Evolutionary conservation across 2,329 filamentous ascomycete species (phyloP), one percentile per base, ranked within the genome.

Genomic region (Laburnicola sp.): DNA sequence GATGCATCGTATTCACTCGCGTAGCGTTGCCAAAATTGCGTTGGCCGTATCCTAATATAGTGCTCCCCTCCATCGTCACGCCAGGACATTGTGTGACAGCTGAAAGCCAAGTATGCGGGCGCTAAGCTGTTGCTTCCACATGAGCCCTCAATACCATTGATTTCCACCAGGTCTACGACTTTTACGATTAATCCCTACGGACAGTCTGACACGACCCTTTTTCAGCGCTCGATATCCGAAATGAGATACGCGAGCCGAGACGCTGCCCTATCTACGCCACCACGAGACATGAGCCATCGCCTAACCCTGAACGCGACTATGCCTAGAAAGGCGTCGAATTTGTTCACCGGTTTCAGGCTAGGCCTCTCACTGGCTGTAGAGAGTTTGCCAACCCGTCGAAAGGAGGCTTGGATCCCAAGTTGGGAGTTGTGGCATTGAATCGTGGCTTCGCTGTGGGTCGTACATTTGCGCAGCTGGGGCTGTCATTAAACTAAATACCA

Each of bases 381-480:
- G 16, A 25, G 16, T 21, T 2, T 21, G 34, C 25, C 38, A 9
- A 36, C 36, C 30, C n/a, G 30, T 28, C 38, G 37, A 30, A 41
- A 16, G 37, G 30, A 34, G 45, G 36, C 28, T 40, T 35, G 16
- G 30, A 10, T 11, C 16, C 8, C 16, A 26, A 46, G 35, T 35
- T 27, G 23, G 10, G n/a, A 45, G 21, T 31, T 31, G 23, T 30
- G 10, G 43, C 11, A 34, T 9, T 22, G 26, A 25, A 21, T 44
- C 31, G 46, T 34, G 32, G 46, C 39, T 43, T 49, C 26, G 46
- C 34, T 43, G 39, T 49, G 31, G 39, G 32, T 28, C 46, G 25
- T 47, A 35, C 31, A 40, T 11, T 22, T 23, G 21, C 39, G n/a
- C 3, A 31, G 25, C 34, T 46, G 34, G 30, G 26, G n/a, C 16